Conservation (phyloP, 148 eudicot genomes). For the Heliamphora exappendiculata region DNA sequence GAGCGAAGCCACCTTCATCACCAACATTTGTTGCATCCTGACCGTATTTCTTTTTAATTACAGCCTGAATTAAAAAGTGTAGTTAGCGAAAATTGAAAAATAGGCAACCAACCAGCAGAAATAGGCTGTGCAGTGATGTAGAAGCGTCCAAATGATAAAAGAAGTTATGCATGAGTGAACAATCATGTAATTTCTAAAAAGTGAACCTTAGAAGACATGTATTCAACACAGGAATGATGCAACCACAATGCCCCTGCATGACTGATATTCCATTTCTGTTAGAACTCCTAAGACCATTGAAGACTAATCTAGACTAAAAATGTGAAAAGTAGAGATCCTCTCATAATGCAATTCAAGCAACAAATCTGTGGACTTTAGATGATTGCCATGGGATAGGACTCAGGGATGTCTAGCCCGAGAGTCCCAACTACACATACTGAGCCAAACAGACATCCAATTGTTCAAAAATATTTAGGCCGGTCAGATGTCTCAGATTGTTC, state of each 20-base stretch:
- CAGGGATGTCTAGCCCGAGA: neutral
- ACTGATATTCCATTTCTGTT: neutral
- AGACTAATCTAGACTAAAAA: neutral
- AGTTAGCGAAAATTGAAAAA: neutral
- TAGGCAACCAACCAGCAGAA: neutral
- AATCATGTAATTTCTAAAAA: too few relatives aligned
- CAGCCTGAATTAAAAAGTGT: slow-evolving; percentile 43
- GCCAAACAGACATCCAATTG: neutral
- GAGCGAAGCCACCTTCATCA: slow-evolving; percentile 99
- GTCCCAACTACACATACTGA: neutral
- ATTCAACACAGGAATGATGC: neutral
- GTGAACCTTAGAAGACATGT: neutral
- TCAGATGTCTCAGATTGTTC: neutral
- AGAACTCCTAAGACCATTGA: neutral
- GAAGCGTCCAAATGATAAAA: slow-evolving; percentile 1
- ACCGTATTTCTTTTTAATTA: slow-evolving; percentile 96
- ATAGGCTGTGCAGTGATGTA: neutral
- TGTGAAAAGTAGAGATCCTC: neutral
- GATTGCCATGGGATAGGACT: neutral
- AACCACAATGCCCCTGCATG: neutral
- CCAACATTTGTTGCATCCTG: slow-evolving; percentile 99
- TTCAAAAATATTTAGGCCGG: neutral
- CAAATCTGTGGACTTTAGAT: too few relatives aligned
- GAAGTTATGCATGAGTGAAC: neutral
- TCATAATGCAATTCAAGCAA: neutral